Evolutionary conservation across 2,329 filamentous ascomycete genomes (phyloP).

Genomic region (Penicillium sp.): DNA sequence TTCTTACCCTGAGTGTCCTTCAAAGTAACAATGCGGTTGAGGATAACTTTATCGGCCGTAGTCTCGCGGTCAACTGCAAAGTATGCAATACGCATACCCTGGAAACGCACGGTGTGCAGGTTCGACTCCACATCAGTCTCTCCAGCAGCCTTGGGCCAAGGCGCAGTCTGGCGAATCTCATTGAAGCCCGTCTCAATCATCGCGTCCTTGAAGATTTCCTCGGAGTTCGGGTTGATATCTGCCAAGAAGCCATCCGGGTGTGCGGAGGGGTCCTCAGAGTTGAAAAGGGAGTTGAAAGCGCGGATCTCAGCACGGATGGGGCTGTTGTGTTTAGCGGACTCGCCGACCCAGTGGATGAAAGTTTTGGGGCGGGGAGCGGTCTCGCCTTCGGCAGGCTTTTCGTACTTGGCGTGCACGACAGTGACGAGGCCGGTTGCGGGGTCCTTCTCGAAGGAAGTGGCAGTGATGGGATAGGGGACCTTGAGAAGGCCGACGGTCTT

Average conservation of each 20-base stretch:
- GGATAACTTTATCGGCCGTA: slow-evolving; percentile 75
- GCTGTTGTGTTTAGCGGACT: slow-evolving; percentile 63
- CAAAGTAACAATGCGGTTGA: slow-evolving; percentile 89
- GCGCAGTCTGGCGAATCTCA: slow-evolving; percentile 71
- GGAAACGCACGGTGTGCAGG: slow-evolving; percentile 80
- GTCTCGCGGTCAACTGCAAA: slow-evolving; percentile 72
- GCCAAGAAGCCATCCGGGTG: slow-evolving; percentile 79
- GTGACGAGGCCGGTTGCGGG: slow-evolving; percentile 65
- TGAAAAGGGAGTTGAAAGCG: slow-evolving; percentile 82
- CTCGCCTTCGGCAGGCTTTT: slow-evolving; percentile 68
- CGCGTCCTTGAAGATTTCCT: slow-evolving; percentile 76
- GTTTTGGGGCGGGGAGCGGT: slow-evolving; percentile 69
- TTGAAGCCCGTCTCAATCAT: slow-evolving; percentile 82
- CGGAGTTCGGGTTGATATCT: slow-evolving; percentile 82
- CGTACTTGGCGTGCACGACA: slow-evolving; percentile 68
- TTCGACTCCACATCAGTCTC: slow-evolving; percentile 47
- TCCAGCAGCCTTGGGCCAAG: slow-evolving; percentile 74
- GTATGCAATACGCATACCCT: slow-evolving; percentile 79
- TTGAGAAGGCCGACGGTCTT: slow-evolving; percentile 75
- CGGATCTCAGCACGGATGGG: slow-evolving; percentile 71
- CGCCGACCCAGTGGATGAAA: slow-evolving; percentile 85
- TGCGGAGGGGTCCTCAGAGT: slow-evolving; percentile 77
- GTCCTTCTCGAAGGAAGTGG: slow-evolving; percentile 70
- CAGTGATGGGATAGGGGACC: slow-evolving; percentile 69
- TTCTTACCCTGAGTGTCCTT: slow-evolving; percentile 64